A percentile compares a stretch with the other conserved stretches of the same genome.
Conservation (phyloP, 768 basidiomycete species). For the Pisolithus orientalis region DNA sequence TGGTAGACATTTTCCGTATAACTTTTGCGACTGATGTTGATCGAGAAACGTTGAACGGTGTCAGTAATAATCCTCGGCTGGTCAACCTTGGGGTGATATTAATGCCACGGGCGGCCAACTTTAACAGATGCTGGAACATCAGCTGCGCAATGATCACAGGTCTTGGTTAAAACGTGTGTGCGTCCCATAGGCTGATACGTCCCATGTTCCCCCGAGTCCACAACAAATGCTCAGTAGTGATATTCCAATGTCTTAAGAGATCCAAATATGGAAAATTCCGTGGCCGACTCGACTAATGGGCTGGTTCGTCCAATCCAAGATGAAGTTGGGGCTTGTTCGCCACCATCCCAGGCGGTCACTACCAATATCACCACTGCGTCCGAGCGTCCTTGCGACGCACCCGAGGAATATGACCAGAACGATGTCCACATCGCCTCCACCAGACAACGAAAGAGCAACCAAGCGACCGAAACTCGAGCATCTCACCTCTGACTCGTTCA, state of each 20-base stretch:
- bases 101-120: slow-evolving; percentile 1
- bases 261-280: no score
- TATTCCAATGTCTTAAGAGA: no score
- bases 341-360: not conserved
- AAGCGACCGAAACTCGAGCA: slow-evolving; percentile 56
- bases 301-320: no score
- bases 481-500: slow-evolving; percentile 70
- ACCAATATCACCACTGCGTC: not conserved
- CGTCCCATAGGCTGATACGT: no score
- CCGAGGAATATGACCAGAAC: slow-evolving; percentile 43
- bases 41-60: not conserved
- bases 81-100: not conserved
- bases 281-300: no score
- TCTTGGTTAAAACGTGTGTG: no score
- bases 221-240: no score
- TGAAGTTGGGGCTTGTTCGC: no score
- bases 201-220: no score
- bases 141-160: not conserved
- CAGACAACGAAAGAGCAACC: slow-evolving; percentile 23
- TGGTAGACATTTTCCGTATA: slow-evolving; percentile 19
- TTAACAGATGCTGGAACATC: not conserved
- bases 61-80: not conserved
- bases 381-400: not conserved
- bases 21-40: not conserved
- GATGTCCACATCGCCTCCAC: slow-evolving; percentile 41